phyloP scores from a whole-genome alignment of 2,329 filamentous ascomycete species.

The Rutstroemia sydowiana region DNA sequence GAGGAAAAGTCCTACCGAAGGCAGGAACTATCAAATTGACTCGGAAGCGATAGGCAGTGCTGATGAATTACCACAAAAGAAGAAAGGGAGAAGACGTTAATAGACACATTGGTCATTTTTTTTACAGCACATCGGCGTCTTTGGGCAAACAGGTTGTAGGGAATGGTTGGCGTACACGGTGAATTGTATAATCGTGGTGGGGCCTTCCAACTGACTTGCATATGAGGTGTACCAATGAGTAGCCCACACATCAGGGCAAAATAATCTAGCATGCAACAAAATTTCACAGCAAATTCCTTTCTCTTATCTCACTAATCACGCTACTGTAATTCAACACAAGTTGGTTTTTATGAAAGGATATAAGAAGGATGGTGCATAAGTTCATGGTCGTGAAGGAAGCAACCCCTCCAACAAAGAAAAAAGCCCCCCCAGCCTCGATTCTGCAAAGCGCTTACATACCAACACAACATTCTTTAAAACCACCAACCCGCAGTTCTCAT shows the following conservation, averaged over 20 bases:
- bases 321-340: background rate
- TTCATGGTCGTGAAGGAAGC: background rate
- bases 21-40: conserved; percentile 58
- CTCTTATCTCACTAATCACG: conserved; percentile 6
- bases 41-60: conserved; percentile 35
- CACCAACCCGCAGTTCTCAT: background rate
- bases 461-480: background rate
- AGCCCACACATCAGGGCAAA: conserved; percentile 9
- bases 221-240: conserved; percentile 9
- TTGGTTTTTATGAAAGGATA: background rate
- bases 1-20: conserved; percentile 72
- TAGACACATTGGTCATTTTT: background rate
- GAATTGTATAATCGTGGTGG: conserved; percentile 1
- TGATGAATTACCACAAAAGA: conserved; percentile 32
- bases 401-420: background rate
- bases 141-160: background rate
- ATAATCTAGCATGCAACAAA: conserved; percentile 1
- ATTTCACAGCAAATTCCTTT: conserved; percentile 2
- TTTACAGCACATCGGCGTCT: background rate
- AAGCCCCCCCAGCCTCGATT: background rate
- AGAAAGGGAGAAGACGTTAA: conserved; percentile 21
- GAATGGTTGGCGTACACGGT: background rate
- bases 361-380: background rate
- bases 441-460: conserved; percentile 9
- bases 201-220: conserved; percentile 7